Conservation (phyloP, 2,329 filamentous ascomycete genomes). For the Fusarium caatingaense region DNA sequence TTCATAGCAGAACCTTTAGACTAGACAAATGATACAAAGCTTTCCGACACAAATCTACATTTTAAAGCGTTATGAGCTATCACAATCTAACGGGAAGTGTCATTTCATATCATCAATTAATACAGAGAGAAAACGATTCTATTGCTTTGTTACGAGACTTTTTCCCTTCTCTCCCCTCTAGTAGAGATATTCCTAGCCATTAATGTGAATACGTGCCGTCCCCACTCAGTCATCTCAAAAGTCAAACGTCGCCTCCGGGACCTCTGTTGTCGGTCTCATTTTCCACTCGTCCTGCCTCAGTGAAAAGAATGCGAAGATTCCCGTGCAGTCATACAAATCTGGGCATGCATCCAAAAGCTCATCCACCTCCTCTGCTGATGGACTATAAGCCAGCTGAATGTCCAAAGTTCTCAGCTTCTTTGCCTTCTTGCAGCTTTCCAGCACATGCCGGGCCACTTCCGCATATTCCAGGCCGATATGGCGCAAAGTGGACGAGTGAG, state of each 20-base stretch:
- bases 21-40: neutral
- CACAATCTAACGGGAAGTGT: no score
- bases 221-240: no score
- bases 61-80: no score
- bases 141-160: no score
- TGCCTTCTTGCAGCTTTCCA: neutral
- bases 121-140: no score
- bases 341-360: neutral
- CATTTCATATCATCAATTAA: no score
- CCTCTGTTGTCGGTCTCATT: neutral
- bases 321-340: neutral
- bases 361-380: neutral
- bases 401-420: neutral
- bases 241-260: no score
- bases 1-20: neutral
- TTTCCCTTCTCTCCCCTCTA: no score
- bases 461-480: neutral
- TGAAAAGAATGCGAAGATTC: rapidly evolving
- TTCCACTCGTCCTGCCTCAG: neutral
- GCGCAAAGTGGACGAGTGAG: neutral
- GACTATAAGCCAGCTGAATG: neutral
- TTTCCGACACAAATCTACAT: no score
- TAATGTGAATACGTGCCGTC: no score
- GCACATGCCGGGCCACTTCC: neutral
- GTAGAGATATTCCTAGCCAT: no score